Percentiles rank a stretch among this genome's conserved stretches.
Conservation (phyloP, 2,329 filamentous ascomycete species). For the Trichoderma lentiforme region DNA sequence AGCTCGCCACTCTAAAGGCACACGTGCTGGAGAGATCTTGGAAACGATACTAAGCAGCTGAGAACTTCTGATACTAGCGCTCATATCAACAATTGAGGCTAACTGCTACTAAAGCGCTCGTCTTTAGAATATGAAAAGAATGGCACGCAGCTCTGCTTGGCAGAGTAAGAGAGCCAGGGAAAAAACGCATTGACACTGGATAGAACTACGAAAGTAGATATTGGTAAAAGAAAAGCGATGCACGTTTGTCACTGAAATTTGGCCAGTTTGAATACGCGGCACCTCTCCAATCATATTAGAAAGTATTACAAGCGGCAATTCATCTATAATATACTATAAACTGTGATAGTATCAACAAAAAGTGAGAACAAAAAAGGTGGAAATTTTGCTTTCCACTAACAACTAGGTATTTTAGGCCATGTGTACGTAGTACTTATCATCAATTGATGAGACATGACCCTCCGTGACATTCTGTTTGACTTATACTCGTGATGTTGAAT, state of each 20-base stretch:
- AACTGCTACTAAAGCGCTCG: slow-evolving; percentile 20
- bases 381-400: too few species aligned
- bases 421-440: too few species aligned
- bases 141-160: not conserved
- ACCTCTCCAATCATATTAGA: not conserved
- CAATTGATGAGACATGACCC: too few species aligned
- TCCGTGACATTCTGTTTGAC: not conserved
- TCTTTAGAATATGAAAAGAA: not conserved
- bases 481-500: not conserved
- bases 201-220: not conserved
- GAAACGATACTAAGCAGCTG: slow-evolving; percentile 10
- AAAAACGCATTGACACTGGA: not conserved
- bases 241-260: not conserved
- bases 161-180: not conserved
- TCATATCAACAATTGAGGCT: slow-evolving; percentile 18
- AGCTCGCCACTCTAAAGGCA: slow-evolving; percentile 7
- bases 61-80: slow-evolving; percentile 27
- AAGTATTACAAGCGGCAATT: not conserved
- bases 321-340: not conserved
- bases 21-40: not conserved
- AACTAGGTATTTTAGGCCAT: too few species aligned
- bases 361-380: too few species aligned
- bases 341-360: too few species aligned
- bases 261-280: not conserved
- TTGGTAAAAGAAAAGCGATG: not conserved